phyloP scores from a whole-genome alignment of 257 asterid species.

The Gynochthodes officinalis region DNA sequence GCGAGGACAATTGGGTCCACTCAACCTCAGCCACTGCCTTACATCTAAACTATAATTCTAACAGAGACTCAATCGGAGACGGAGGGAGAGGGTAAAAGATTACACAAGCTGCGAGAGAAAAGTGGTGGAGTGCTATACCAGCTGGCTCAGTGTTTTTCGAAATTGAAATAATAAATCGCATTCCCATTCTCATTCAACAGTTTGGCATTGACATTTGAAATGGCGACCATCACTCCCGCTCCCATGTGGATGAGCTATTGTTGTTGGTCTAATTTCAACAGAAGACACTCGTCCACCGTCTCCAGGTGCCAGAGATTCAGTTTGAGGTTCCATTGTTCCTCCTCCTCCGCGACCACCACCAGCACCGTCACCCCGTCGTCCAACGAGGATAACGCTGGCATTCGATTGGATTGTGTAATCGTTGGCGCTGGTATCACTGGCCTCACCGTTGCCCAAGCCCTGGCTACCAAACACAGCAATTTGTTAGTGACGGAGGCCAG shows the following conservation, averaged over 20 bases:
- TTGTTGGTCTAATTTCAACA: not conserved
- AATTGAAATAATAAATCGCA: no score
- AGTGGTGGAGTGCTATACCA: no score
- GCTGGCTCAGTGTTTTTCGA: no score
- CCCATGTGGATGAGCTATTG: not conserved
- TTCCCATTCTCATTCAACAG: no score
- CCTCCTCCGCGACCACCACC: conserved; percentile 29
- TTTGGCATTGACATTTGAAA: not conserved
- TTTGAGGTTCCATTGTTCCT: conserved; percentile 16
- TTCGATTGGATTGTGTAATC: conserved; percentile 68
- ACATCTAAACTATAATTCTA: no score
- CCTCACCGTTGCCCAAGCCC: conserved; percentile 80
- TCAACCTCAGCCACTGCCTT: no score
- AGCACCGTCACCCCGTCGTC: conserved; percentile 37
- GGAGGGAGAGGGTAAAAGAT: no score
- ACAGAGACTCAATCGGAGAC: no score
- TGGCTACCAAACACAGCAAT: conserved; percentile 54
- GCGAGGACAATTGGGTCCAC: no score
- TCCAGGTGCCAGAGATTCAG: not conserved
- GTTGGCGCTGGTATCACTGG: conserved; percentile 96
- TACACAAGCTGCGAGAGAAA: no score
- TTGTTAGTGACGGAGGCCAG: conserved; percentile 84
- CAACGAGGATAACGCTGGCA: conserved; percentile 13
- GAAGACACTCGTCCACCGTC: not conserved
- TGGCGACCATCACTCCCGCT: conserved; percentile 2